Evolutionary conservation across 176 grass and related monocot genomes (phyloP).

Genomic region (Rhynchospora pubera): DNA sequence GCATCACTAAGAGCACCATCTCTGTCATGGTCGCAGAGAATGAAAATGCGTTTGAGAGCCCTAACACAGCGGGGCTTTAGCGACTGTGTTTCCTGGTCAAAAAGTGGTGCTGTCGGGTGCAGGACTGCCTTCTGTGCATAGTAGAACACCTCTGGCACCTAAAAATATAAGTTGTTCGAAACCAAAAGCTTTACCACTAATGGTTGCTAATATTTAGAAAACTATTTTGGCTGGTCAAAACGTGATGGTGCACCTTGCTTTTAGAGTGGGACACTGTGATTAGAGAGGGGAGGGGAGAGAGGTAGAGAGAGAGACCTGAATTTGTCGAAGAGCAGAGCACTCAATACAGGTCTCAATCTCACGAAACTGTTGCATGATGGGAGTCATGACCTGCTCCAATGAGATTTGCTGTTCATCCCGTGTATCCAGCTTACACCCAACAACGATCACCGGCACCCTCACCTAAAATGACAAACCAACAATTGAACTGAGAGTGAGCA

Average conservation of each 20-base stretch:
- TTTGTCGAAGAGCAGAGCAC: constrained; percentile 88
- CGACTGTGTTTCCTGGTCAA: constrained; percentile 89
- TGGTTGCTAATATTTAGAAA: neutral
- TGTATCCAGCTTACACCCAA: constrained; percentile 87
- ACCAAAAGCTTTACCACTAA: constrained; percentile 5
- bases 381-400: constrained; percentile 91
- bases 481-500: constrained; percentile 9
- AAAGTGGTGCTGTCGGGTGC: constrained; percentile 89
- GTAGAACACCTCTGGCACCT: constrained; percentile 92
- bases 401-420: constrained; percentile 80
- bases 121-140: constrained; percentile 96
- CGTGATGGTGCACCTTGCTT: no score
- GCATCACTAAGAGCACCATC: constrained; percentile 89
- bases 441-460: constrained; percentile 73
- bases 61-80: constrained; percentile 86
- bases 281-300: neutral
- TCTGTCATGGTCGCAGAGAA: constrained; percentile 77
- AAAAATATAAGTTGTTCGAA: neutral
- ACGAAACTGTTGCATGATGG: constrained; percentile 86
- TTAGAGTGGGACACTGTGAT: neutral
- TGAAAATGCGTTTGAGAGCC: constrained; percentile 92
- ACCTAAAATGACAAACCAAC: constrained; percentile 30
- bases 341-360: constrained; percentile 99
- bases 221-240: neutral
- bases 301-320: constrained; percentile 51